These are phyloP conservation scores for Corchorus olitorius DNA, from an alignment of 345 rosid species.

Conservation along the genomic window DNA sequence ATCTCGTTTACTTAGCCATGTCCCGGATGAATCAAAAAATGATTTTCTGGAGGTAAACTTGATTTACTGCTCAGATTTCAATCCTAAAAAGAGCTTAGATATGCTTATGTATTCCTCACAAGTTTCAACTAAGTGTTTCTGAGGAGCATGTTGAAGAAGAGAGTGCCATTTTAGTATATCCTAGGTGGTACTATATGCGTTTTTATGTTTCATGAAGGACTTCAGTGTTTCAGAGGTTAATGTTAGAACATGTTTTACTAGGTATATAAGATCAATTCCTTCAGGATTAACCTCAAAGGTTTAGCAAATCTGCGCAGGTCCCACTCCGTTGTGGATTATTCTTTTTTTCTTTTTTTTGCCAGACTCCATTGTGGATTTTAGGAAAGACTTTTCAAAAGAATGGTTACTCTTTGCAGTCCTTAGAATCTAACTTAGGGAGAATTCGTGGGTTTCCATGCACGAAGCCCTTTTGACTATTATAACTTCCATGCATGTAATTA, in stretches of 20 bases:
- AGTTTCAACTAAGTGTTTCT: not conserved
- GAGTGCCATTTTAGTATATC: not conserved
- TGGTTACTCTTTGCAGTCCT: not conserved
- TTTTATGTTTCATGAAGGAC: not conserved
- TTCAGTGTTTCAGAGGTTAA: not conserved
- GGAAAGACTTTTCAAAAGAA: not conserved
- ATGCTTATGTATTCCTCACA: not conserved
- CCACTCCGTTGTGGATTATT: not conserved
- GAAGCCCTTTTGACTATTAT: not conserved
- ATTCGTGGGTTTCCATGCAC: not conserved
- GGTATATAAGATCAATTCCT: slow-evolving; percentile 4
- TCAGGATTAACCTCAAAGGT: not conserved
- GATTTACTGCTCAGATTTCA: slow-evolving; percentile 5
- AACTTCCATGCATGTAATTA: not conserved
- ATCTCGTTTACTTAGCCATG: slow-evolving; percentile 56
- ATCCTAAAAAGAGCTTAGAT: not conserved
- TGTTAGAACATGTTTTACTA: not conserved
- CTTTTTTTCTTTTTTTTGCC: too few species aligned
- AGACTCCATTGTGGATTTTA: not conserved
- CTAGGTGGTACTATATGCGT: not conserved
- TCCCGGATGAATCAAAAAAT: slow-evolving; percentile 42
- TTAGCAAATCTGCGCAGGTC: not conserved
- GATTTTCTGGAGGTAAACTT: slow-evolving; percentile 43
- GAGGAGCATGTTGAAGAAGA: not conserved
- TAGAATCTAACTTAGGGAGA: slow-evolving; percentile 5